These are phyloP conservation scores for Hypomontagnella submonticulosa DNA, from an alignment of 495 filamentous ascomycete genomes.

Conservation along the genomic window DNA sequence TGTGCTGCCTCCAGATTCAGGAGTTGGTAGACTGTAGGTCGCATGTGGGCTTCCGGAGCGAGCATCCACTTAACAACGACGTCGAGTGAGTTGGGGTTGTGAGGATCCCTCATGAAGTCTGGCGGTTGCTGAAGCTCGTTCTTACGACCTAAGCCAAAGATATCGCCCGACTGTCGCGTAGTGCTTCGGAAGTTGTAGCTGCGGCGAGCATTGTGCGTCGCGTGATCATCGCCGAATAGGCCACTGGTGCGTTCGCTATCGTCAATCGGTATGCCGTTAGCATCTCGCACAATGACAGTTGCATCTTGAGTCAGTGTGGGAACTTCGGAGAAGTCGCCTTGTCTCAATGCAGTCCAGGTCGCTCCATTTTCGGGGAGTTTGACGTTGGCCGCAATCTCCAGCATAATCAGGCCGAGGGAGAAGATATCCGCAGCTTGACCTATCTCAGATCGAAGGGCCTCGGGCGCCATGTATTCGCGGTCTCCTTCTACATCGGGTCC, in stretches of 20 bases:
- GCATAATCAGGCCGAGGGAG: constrained; percentile 89
- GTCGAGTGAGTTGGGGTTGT: constrained; percentile 78
- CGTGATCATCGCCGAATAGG: constrained; percentile 47
- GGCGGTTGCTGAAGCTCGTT: constrained; percentile 81
- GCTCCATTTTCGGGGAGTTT: constrained; percentile 90
- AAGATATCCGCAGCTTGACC: constrained; percentile 95
- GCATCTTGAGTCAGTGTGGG: constrained; percentile 84
- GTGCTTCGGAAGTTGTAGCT: constrained; percentile 37
- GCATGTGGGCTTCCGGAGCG: constrained; percentile 72
- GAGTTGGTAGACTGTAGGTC: constrained; percentile 79
- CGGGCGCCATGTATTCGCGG: constrained; percentile 93
- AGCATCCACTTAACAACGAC: constrained; percentile 92
- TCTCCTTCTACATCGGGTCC: constrained; percentile 92
- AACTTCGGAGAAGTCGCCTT: constrained; percentile 86
- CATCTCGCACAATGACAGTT: constrained; percentile 75
- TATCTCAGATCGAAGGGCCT: constrained; percentile 82
- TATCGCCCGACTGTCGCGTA: constrained; percentile 49
- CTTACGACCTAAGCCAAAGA: constrained; percentile 63
- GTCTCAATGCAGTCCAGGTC: constrained; percentile 86
- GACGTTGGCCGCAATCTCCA: constrained; percentile 93
- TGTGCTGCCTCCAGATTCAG: constrained; percentile 72
- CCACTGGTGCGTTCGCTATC: constrained; percentile 52
- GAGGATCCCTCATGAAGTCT: constrained; percentile 81
- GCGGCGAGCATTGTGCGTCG: constrained; percentile 27
- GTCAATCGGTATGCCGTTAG: constrained; percentile 70